Evolutionary conservation across 179 eudicot genomes (phyloP).

Genomic region (Heliamphora pulchella): DNA sequence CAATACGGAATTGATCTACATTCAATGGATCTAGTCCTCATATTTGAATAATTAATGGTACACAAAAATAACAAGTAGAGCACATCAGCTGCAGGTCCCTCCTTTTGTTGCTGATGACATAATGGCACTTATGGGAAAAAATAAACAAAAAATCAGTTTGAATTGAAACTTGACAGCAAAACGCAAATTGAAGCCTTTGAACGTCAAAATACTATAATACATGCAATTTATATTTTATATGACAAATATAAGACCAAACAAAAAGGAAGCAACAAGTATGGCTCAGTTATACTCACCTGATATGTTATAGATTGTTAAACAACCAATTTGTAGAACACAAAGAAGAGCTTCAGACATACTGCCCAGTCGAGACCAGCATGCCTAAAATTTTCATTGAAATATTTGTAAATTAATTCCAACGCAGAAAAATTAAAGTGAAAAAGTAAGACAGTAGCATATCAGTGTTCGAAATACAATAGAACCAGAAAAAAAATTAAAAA

Average conservation of each 20-base stretch:
- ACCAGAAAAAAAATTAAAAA: neutral
- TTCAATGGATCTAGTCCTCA: no score
- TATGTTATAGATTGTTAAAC: slow-evolving; percentile 58
- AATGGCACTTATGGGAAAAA: neutral
- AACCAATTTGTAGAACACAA: slow-evolving; percentile 75
- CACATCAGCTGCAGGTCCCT: neutral
- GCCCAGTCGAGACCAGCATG: slow-evolving; percentile 87
- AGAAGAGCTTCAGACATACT: slow-evolving; percentile 57
- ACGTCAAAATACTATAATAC: neutral
- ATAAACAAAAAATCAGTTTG: neutral
- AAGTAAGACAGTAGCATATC: neutral
- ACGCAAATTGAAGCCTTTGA: neutral
- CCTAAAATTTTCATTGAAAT: slow-evolving; percentile 35
- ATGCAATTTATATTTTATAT: neutral
- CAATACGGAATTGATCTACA: no score
- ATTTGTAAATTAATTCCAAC: neutral
- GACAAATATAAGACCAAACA: neutral
- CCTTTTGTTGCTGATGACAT: neutral
- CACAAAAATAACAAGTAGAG: neutral
- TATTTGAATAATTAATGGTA: no score
- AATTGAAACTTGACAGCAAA: neutral
- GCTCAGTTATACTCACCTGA: slow-evolving; percentile 44
- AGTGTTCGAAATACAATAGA: neutral
- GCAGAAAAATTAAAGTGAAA: neutral
- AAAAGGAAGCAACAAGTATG: slow-evolving; percentile 2